Base-by-base conservation (phyloP, 768 basidiomycete species). In the Sutorius australiensis region DNA sequence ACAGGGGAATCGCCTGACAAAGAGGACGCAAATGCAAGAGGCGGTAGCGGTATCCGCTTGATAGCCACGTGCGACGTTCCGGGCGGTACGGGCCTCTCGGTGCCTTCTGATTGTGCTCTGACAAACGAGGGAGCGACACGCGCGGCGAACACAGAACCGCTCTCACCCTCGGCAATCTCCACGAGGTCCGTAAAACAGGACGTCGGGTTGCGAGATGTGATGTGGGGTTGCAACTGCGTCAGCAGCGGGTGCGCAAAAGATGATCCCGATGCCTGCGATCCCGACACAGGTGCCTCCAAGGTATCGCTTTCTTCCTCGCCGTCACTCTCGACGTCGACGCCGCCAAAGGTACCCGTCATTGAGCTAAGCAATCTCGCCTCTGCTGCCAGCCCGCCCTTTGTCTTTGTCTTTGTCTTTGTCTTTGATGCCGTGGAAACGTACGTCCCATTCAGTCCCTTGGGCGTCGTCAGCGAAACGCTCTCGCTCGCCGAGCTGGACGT, bases 101-200 rank as follows among this genome's bases (percentile, higher is more conserved):
- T 27, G 21, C 24, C 13, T 33, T 12, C 36, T 37, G 47, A 42
- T 24, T 19, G 36, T 31, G 30, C 45, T 13, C 30, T 44, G 8
- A 48, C 67, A 63, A 37, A 46, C 4, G 51, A 59, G 11, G 56
- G 30, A 14, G 17, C 40, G 6, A 77, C 66, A 27, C 66, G 64
- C 2, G 78, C 80, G 14, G 75, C 72, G 53, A 71, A 81, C 17
- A 93, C 87, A 2, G 80, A 84, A 5, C 91, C 91, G 38, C 80
- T 86, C 63, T 92, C 90, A 31, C 91, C 89, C 65, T 92, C 87
- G 0, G 88, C 90, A 28, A 93, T 85, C 70, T 91, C 90, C 49
- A 78, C 80, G 42, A 91, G 72, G 55, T 89, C 81, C 9, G 76
- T 70, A 67, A 87, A 92, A 52, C 80, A 77, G 4, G 79, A 74